Base-by-base conservation (phyloP, 2,329 filamentous ascomycete genomes). In the Fonsecaea pugnacius region DNA sequence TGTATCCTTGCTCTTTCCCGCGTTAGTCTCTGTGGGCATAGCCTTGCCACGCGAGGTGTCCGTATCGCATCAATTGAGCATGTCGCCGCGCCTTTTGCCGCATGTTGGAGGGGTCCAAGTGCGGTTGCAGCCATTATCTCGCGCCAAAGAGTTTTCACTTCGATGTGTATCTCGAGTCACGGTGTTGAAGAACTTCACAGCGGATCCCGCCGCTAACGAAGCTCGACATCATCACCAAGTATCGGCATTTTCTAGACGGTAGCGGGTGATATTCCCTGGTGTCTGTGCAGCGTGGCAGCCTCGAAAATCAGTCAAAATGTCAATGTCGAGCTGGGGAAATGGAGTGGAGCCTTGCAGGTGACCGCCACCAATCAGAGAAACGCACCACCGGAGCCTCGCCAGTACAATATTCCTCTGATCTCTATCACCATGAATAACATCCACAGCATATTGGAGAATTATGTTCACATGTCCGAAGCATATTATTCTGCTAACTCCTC, bases 351-450 rank as follows among this genome's bases (percentile, higher is more conserved):
- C 36, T 12, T 12, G 4, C 16, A 16, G 4, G 36, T 40, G 36
- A 40, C 36, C 12, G 36, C 10, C 36, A 16, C 36, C 36, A 40
- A 40, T 40, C 48, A 51, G 18, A 27, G 30, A 46, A 12, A 65
- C 3, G 3, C 4, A 30, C 2, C 27, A 30, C 3, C 27, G 27
- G 27, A 30, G 27, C 27, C 27, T 30, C 27, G 4, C 0, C 27
- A 30, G 27, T 30, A 30, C 27, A 30, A 30, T 6, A 30, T 30
- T 30, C 27, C 27, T 30, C 27, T 5, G 27, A 30, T 30, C 27
- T 30, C 27, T 5, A 30, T 30, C 27, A 30, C 27, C 27, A 30
- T 30, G 27, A 30, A 30, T 6, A 30, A 30, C 27, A 30, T 4
- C 27, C 27, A 30, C 27, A 5, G 27, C 27, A 4, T 30, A 30